Evolutionary conservation across 805 yeast species (phyloP), one percentile per base, ranked within the genome.

Genomic region (Tetrapisispora namnaoensis): DNA sequence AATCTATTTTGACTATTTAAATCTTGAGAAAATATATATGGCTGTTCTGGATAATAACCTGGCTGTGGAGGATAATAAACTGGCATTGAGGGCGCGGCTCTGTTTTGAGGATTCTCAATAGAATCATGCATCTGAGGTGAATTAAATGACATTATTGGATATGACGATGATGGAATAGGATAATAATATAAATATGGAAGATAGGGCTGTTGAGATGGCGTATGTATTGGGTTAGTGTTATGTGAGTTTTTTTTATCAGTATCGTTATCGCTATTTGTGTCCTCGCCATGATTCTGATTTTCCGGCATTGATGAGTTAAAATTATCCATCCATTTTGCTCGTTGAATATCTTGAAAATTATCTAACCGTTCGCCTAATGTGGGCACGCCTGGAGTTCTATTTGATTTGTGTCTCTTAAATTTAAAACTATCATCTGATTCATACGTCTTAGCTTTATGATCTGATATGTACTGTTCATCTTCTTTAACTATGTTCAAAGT

Each of bases 401-500:
- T 58, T 20, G 49, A 57, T 47, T 55, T 60, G 48, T 63, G 67
- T 36, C 68, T 58, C 40, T 61, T 63, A 45, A 65, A 65, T 45
- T 55, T 58, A 46, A 65, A 62, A 42, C 62, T 65, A 10, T 62
- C 61, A 46, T 64, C 67, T n/a, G 49, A 52, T 41, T 63, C 68
- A 46, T 35, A 46, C 5, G 38, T 35, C n/a, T 32, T 21, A 3
- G 42, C n/a, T n/a, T 24, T 28, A 55, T 51, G 36, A 54, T 57
- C 16, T 50, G 49, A 20, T 14, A 44, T 24, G 35, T 44, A 30
- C 34, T 47, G n/a, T 20, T 50, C 45, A 22, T 40, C 49, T 17
- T 47, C 50, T 20, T 48, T 47, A 17, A 30, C 28, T 41, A 41
- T 28, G 14, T 45, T 30, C 14, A 30, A 30, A 3, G 46, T 42